Evolutionary conservation across 1,139 yeast genomes (phyloP), one percentile per base, ranked within the genome.

Genomic region (Saccharomyces hybrid): DNA sequence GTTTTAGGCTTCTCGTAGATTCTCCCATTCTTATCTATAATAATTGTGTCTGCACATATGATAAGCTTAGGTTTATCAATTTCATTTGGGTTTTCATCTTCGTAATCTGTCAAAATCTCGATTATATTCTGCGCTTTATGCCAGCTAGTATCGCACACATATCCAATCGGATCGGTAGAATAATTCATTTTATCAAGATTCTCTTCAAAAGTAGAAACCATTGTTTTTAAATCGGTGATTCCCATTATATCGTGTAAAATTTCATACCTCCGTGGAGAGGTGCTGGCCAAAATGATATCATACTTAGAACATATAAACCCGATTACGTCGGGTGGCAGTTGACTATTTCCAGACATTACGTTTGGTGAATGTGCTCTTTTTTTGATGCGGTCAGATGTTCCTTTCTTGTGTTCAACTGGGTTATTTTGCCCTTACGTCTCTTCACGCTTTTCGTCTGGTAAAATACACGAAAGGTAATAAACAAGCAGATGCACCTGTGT

Each of bases 31-130:
- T 81, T 74, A 26, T 82, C 81, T n/a, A 91, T 81, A 8, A 93
- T 79, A 0, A 97, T 89, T 65, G 95, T 98, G n/a, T 96, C 93
- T 1, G 75, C 71, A 1, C 95, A 82, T 4, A 88, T 71, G 2
- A 88, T 64, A 2, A 72, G 56, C 31, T 59, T 64, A 7, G 57
- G 51, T 38, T 41, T 48, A 11, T 4, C 25, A 16, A 29, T 16
- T 31, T 28, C 51, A 57, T 60, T 51, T 2, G 47, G 31, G 25
- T 54, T 51, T n/a, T 50, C 44, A 4, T 34, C 46, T 11, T 26
- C 27, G 14, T 58, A 53, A 23, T 48, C 52, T 13, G 60, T 63
- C 53, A 80, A 69, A 41, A 76, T 72, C 5, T 72, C 66, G 60
- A 84, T 73, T 0, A 88, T 88, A 14, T 81, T 80, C 38, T 75